Evolutionary conservation across 2,329 filamentous ascomycete species (phyloP), one percentile per base, ranked within the genome.

Genomic region (Aureobasidium pullulans): DNA sequence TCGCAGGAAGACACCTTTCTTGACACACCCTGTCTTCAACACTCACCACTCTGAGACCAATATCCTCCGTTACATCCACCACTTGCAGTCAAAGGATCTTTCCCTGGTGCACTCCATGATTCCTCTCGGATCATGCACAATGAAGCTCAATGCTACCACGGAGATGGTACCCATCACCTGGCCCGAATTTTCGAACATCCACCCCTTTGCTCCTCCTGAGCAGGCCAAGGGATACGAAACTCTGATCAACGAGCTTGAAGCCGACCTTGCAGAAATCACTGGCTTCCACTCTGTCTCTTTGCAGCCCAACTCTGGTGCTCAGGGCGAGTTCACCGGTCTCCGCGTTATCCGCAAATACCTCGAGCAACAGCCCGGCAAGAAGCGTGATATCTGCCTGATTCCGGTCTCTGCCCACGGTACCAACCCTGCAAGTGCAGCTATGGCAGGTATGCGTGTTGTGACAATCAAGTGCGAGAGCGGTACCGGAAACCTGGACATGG

Each of bases 101-200:
- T 96, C 93, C 1, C 81, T 96, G 5, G 89, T 92, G 2, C 93
- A 97, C 76, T 96, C 92, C 15, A 97, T 97, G 93, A 97, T 97
- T 62, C 91, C 93, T 2, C 83, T 97, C 1, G 93, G 93, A 19
- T 96, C 93, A 1, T 97, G 93, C 79, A 97, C 93, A 13, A 97
- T 97, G 93, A 97, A 97, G 80, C 84, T 96, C 57, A 96, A 96
- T 72, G 89, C 88, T 43, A 94, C 92, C 3, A 89, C 89, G 0
- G 90, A 96, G 77, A 96, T 97, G 93, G 82, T 89, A 15, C 88
- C 92, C 7, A 81, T 96, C 59, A 89, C 89, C 0, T 87, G 85
- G 75, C 84, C 86, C 0, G 84, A 86, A 52, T 90, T 92, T 68
- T 82, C 88, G 43, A 84, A 87, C 62, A 80, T 96, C 36, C 93